Evolutionary conservation across 177 flowering plant species (phyloP).

Genomic region (Vitis hybrid): DNA sequence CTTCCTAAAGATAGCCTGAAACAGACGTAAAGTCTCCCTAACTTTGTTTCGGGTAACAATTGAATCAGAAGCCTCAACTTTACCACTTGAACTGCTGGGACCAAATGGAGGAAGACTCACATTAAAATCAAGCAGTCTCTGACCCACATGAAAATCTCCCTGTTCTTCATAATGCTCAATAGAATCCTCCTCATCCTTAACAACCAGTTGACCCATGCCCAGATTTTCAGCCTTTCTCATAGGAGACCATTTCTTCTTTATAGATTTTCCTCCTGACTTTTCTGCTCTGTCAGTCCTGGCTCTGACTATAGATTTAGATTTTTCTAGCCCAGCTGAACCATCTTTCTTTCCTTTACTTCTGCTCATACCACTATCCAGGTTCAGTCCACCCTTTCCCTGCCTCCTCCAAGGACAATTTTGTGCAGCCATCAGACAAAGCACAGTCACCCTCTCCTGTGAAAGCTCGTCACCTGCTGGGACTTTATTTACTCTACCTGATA

Average conservation of each 20-base stretch:
- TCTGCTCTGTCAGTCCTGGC: conserved; percentile 11
- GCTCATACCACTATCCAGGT: background rate
- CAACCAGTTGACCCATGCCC: conserved; percentile 8
- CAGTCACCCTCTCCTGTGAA: conserved; percentile 26
- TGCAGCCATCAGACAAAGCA: conserved; percentile 59
- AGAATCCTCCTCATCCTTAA: conserved; percentile 16
- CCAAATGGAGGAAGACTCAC: conserved; percentile 43
- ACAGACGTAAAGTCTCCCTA: conserved; percentile 69
- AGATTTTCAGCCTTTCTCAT: conserved; percentile 9
- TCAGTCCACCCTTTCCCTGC: conserved; percentile 26
- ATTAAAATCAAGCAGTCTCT: conserved; percentile 8
- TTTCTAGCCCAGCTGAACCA: conserved; percentile 7
- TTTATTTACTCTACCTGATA: conserved; percentile 4
- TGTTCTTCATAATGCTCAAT: conserved; percentile 16
- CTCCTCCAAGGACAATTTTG: conserved; percentile 57
- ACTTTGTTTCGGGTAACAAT: conserved; percentile 46
- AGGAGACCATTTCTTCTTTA: conserved; percentile 11
- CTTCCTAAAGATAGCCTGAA: conserved; percentile 63
- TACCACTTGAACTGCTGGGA: conserved; percentile 21
- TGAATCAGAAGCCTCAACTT: conserved; percentile 15
- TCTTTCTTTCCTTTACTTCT: conserved; percentile 26
- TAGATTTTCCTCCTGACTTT: conserved; percentile 1
- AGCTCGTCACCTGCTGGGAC: conserved; percentile 8
- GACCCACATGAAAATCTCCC: conserved; percentile 11
- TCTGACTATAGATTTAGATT: conserved; percentile 13